phyloP scores from a whole-genome alignment of 2,329 filamentous ascomycete species.

The Laburnicola sp. region DNA sequence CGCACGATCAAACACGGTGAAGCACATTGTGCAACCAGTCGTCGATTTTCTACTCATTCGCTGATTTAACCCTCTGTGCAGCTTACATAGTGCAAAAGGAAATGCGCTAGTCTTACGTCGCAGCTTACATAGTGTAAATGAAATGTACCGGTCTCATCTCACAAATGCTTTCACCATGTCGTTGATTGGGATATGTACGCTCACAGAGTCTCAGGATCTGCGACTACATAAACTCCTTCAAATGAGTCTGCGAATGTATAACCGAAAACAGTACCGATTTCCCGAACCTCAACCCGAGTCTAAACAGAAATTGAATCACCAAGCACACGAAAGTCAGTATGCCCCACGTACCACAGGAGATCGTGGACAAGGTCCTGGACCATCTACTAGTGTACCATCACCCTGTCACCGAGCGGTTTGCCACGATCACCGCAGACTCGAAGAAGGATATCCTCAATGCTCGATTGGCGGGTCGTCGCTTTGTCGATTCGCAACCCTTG shows the following conservation, averaged over 20 bases:
- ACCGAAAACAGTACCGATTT: not conserved
- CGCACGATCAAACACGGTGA: too few relatives aligned
- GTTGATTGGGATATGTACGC: too few relatives aligned
- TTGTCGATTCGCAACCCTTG: conserved; percentile 2
- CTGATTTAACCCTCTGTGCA: too few relatives aligned
- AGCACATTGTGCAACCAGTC: too few relatives aligned
- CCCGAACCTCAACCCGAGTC: not conserved
- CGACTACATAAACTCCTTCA: too few relatives aligned
- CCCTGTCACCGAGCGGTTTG: conserved; percentile 11
- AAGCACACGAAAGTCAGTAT: not conserved
- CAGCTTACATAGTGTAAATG: too few relatives aligned
- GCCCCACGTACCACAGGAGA: conserved; percentile 13
- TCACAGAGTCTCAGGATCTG: too few relatives aligned
- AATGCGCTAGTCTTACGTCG: too few relatives aligned
- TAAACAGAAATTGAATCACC: not conserved
- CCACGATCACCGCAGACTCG: conserved; percentile 7
- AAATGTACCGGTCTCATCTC: too few relatives aligned
- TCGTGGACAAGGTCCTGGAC: conserved; percentile 7
- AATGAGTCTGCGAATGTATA: not conserved
- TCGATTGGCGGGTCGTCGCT: conserved; percentile 7
- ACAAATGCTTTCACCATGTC: too few relatives aligned
- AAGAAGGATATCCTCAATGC: conserved; percentile 6
- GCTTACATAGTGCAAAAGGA: too few relatives aligned
- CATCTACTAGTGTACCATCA: conserved; percentile 6
- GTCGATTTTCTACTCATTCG: too few relatives aligned